Percentiles rank a stretch among this genome's conserved stretches.
These are phyloP conservation scores for Colletotrichum aenigma DNA, from an alignment of 2,329 filamentous ascomycete genomes.

Conservation along the genomic window DNA sequence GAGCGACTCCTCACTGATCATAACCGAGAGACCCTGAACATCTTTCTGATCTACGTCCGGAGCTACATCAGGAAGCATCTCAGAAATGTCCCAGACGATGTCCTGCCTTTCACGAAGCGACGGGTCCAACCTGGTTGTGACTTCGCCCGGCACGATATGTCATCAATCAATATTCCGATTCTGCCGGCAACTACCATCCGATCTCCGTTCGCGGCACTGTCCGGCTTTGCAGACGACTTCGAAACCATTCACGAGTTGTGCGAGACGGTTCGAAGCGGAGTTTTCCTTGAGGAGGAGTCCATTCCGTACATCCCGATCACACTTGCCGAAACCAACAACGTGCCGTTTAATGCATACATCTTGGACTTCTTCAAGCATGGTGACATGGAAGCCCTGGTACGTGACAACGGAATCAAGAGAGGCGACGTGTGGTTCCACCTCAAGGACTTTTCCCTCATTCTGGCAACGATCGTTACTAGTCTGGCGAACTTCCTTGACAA, in stretches of 20 bases:
- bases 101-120: conserved; percentile 60
- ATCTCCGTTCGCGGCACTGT: conserved; percentile 75
- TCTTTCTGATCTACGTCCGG: conserved; percentile 72
- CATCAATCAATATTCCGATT: background rate
- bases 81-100: conserved; percentile 49
- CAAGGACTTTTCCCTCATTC: conserved; percentile 61
- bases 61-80: conserved; percentile 73
- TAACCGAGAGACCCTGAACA: conserved; percentile 67
- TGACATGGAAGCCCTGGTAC: conserved; percentile 61
- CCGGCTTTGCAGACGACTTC: conserved; percentile 70
- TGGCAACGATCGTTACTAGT: conserved; percentile 75
- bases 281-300: conserved; percentile 77
- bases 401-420: conserved; percentile 68
- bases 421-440: conserved; percentile 76
- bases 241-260: conserved; percentile 70
- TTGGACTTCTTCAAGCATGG: conserved; percentile 82
- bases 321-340: conserved; percentile 52
- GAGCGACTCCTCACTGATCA: conserved; percentile 61
- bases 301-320: conserved; percentile 71
- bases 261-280: conserved; percentile 64
- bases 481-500: conserved; percentile 55
- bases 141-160: background rate
- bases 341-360: conserved; percentile 69
- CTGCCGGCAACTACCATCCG: conserved; percentile 53
- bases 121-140: background rate